Evolutionary conservation across 768 basidiomycete genomes (phyloP).

Genomic region (Dioszegia hungarica): DNA sequence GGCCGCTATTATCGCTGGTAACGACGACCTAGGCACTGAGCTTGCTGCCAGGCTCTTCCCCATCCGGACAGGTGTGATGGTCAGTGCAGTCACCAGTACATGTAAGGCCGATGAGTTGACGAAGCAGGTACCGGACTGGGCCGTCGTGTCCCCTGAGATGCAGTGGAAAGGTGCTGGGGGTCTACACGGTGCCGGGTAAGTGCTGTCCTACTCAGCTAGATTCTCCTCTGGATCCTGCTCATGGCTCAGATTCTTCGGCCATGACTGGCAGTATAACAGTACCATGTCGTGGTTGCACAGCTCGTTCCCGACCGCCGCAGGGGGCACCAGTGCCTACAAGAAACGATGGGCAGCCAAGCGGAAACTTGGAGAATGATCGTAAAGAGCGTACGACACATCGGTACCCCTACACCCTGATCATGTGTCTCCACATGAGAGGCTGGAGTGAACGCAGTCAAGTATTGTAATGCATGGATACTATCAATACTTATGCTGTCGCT

Average conservation of each 20-base stretch:
- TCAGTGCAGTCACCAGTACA: slow-evolving; percentile 20
- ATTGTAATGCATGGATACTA: too few relatives aligned
- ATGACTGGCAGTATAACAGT: slow-evolving; percentile 43
- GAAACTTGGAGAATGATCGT: too few relatives aligned
- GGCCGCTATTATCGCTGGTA: slow-evolving; percentile 60
- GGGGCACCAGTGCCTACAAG: too few relatives aligned
- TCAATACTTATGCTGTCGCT: too few relatives aligned
- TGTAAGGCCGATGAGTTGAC: neutral
- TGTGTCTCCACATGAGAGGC: too few relatives aligned
- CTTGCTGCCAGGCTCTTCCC: slow-evolving; percentile 70
- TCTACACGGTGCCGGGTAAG: slow-evolving; percentile 68
- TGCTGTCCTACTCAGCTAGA: neutral
- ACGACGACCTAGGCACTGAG: slow-evolving; percentile 61
- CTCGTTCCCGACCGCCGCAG: neutral
- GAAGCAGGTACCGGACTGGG: slow-evolving; percentile 62
- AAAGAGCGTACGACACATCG: too few relatives aligned
- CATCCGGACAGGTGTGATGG: slow-evolving; percentile 69
- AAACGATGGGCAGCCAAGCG: neutral
- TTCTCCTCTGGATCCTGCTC: neutral
- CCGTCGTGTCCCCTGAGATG: slow-evolving; percentile 57
- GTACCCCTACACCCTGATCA: too few relatives aligned
- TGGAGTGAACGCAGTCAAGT: too few relatives aligned
- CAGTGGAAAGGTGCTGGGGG: slow-evolving; percentile 68
- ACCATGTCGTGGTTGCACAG: slow-evolving; percentile 43
- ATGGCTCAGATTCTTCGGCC: slow-evolving; percentile 42